Base-by-base conservation (phyloP, 768 basidiomycete genomes). In the Suillus americanus region DNA sequence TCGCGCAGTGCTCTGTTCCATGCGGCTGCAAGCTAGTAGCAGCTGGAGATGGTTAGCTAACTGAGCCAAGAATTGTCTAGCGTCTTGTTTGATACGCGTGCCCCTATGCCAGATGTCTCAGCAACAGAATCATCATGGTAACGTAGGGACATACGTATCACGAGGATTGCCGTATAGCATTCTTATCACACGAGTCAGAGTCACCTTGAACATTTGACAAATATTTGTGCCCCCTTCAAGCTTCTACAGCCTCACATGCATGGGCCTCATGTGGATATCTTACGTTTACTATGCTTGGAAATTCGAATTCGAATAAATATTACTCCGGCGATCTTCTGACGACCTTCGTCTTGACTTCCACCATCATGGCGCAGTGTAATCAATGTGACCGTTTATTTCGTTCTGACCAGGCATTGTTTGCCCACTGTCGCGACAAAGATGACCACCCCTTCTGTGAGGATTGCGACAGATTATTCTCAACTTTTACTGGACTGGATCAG, bases 391-490 rank as follows among this genome's bases (percentile, higher is more conserved):
- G 25, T 37, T 59, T 37, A 61, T 62, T 40, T 25, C 25, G 30
- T 45, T 59, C 61, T 30, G 30, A n/a, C 13, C 33, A 40, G 18
- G 72, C 74, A 5, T 62, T 68, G 14, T 64, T 65, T 45, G 67
- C 70, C 33, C 73, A 74, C 60, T 69, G 65, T 55, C 62, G 63
- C 45, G 66, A 71, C 62, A 67, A 63, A 40, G 23, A 28, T 18
- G 68, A 68, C 40, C 72, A 72, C 43, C 55, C 67, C 16, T 65
- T 61, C 28, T 74, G 73, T 55, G 56, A 56, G 28, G 41, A 63
- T 28, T 74, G 73, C 41, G 20, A 69, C n/a, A 63, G 65, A n/a
- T 61, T 70, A 41, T 74, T 73, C 60, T 40, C 37, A 3, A 63
- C 60, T 48, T 66, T 23, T 35, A 9, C 54, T 4, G 71, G 51